Evolutionary conservation across 2,329 filamentous ascomycete genomes (phyloP).

Genomic region (Phialophora chinensis): DNA sequence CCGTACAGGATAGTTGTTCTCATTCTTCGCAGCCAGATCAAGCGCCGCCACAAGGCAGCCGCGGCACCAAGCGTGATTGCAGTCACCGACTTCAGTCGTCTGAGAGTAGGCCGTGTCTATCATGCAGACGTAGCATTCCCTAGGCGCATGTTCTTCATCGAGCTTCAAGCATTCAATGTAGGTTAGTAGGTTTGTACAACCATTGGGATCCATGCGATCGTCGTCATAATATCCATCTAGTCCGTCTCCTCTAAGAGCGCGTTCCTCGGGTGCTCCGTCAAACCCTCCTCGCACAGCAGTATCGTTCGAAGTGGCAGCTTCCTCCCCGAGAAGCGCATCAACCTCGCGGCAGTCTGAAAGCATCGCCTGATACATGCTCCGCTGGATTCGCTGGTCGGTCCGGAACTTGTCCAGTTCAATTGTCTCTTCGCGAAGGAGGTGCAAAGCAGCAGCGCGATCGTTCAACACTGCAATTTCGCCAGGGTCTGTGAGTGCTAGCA

Average conservation of each 20-base stretch:
- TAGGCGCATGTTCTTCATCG: slow-evolving; percentile 15
- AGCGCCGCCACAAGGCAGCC: slow-evolving; percentile 19
- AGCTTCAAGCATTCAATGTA: slow-evolving; percentile 15
- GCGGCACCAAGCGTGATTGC: slow-evolving; percentile 29
- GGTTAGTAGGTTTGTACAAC: slow-evolving; percentile 12
- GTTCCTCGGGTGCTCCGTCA: background rate
- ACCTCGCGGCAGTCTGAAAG: slow-evolving; percentile 22
- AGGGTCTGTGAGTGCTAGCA: background rate
- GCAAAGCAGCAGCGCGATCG: slow-evolving; percentile 11
- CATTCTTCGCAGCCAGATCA: slow-evolving; percentile 21
- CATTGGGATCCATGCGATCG: slow-evolving; percentile 12
- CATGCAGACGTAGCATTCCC: slow-evolving; percentile 22
- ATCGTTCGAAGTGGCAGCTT: background rate
- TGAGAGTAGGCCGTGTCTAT: background rate
- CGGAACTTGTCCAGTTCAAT: background rate
- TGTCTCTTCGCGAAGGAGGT: slow-evolving; percentile 14
- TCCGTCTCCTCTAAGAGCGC: slow-evolving; percentile 2
- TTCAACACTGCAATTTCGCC: background rate
- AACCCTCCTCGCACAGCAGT: background rate
- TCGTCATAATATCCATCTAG: slow-evolving; percentile 23
- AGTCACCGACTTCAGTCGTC: slow-evolving; percentile 10
- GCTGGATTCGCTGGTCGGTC: slow-evolving; percentile 17
- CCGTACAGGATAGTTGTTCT: slow-evolving; percentile 24
- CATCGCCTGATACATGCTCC: slow-evolving; percentile 29
- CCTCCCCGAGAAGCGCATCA: slow-evolving; percentile 10